Conservation (phyloP, 495 filamentous ascomycete genomes). For the Penicillium coffeae region DNA sequence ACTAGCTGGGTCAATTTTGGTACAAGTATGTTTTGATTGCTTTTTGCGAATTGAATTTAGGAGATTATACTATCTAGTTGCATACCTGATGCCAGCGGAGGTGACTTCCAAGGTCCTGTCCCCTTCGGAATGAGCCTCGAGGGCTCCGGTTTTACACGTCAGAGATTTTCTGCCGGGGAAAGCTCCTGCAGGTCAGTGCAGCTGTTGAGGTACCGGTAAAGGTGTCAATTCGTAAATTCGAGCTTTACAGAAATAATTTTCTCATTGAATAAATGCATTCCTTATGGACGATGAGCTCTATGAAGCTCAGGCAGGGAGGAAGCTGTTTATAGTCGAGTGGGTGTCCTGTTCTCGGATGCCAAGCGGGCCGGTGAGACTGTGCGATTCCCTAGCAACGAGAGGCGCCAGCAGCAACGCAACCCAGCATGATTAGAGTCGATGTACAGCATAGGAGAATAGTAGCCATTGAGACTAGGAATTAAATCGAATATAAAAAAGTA, state of each 20-base stretch:
- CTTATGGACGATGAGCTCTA: neutral
- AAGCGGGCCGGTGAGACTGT: conserved; percentile 39
- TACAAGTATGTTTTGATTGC: neutral
- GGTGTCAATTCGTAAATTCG: neutral
- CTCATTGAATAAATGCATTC: neutral
- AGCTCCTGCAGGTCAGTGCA: conserved; percentile 4
- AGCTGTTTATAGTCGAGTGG: neutral
- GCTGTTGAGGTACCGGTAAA: neutral
- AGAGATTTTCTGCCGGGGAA: conserved; percentile 33
- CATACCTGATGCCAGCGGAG: neutral
- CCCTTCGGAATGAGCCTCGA: conserved; percentile 7
- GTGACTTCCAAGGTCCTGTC: neutral
- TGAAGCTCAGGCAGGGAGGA: neutral
- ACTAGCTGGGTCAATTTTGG: neutral
- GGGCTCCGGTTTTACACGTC: conserved; percentile 28
- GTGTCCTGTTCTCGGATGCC: conserved; percentile 35
- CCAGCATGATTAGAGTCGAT: conserved; percentile 2
- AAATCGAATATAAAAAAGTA: neutral
- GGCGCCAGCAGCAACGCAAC: conserved; percentile 4
- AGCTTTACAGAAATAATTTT: neutral
- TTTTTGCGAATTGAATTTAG: too few relatives aligned
- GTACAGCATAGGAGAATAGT: neutral
- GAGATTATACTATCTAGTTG: neutral
- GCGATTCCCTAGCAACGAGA: conserved; percentile 27
- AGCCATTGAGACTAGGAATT: neutral